These are phyloP conservation scores for Citrus hindsii DNA, from an alignment of 345 rosid species.

Conservation along the genomic window DNA sequence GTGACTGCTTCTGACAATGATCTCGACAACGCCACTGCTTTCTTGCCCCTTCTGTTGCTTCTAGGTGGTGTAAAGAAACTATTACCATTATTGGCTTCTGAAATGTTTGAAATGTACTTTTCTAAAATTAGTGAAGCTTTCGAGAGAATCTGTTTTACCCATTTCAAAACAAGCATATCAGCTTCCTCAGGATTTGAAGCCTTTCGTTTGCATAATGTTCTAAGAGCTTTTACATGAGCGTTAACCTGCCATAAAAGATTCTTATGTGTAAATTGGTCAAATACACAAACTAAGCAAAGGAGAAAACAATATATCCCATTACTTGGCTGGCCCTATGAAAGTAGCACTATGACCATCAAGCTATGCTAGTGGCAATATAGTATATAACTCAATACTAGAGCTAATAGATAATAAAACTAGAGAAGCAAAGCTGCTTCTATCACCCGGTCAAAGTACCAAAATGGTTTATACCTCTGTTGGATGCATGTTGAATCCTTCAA, in stretches of 20 bases:
- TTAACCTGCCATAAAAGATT: conserved; percentile 59
- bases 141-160: conserved; percentile 63
- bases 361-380: neutral
- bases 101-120: conserved; percentile 44
- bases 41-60: conserved; percentile 51
- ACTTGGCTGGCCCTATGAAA: neutral
- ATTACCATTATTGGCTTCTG: conserved; percentile 33
- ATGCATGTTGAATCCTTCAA: conserved; percentile 82
- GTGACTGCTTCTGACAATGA: conserved; percentile 52
- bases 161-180: conserved; percentile 60
- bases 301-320: neutral
- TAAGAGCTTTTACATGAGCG: conserved; percentile 90
- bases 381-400: neutral
- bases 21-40: conserved; percentile 25
- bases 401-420: neutral
- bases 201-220: conserved; percentile 75
- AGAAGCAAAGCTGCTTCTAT: neutral
- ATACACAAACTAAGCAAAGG: neutral
- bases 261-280: conserved; percentile 14
- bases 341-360: neutral
- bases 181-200: conserved; percentile 58
- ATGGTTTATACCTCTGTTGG: conserved; percentile 67
- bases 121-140: conserved; percentile 61
- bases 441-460: neutral
- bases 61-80: conserved; percentile 65